These are phyloP conservation scores for Sarocladium brachiariae DNA, from an alignment of 2,329 filamentous ascomycete genomes.

Conservation along the genomic window DNA sequence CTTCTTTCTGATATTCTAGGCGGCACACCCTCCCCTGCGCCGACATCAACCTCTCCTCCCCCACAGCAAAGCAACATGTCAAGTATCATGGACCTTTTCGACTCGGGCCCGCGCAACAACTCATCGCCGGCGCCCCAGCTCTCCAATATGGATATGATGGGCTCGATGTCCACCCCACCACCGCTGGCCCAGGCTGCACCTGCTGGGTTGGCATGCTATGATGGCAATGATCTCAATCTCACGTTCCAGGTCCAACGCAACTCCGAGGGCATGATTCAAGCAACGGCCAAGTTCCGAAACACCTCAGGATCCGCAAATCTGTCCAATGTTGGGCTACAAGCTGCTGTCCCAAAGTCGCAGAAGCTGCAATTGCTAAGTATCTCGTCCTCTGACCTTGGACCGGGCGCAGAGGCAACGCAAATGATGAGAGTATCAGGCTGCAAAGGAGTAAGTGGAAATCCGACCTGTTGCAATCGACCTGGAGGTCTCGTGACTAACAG, in stretches of 20 bases:
- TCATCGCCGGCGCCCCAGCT: conserved; percentile 27
- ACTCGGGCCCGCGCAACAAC: conserved; percentile 31
- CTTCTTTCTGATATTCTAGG: conserved; percentile 88
- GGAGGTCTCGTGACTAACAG: conserved; percentile 13
- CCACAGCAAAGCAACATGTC: conserved; percentile 51
- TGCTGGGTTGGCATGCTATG: conserved; percentile 65
- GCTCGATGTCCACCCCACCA: conserved; percentile 39
- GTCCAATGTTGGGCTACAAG: conserved; percentile 76
- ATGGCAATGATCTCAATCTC: conserved; percentile 76
- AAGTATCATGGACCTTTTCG: conserved; percentile 89
- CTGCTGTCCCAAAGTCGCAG: conserved; percentile 93
- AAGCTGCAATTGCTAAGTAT: conserved; percentile 89
- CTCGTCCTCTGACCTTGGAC: conserved; percentile 67
- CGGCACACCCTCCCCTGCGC: conserved; percentile 42
- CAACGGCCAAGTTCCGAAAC: conserved; percentile 80
- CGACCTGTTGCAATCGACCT: background rate
- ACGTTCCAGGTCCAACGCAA: conserved; percentile 80
- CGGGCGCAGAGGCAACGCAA: conserved; percentile 80
- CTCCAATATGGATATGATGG: conserved; percentile 44
- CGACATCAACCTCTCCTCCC: conserved; percentile 34
- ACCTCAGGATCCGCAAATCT: conserved; percentile 57
- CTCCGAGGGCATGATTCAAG: conserved; percentile 70
- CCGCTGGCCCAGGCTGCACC: conserved; percentile 33
- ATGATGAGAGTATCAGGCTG: conserved; percentile 80
- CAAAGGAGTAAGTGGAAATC: conserved; percentile 68